These are phyloP conservation scores for Apiotrichum domesticum DNA, from an alignment of 1,284 basidiomycete species.

Conservation along the genomic window DNA sequence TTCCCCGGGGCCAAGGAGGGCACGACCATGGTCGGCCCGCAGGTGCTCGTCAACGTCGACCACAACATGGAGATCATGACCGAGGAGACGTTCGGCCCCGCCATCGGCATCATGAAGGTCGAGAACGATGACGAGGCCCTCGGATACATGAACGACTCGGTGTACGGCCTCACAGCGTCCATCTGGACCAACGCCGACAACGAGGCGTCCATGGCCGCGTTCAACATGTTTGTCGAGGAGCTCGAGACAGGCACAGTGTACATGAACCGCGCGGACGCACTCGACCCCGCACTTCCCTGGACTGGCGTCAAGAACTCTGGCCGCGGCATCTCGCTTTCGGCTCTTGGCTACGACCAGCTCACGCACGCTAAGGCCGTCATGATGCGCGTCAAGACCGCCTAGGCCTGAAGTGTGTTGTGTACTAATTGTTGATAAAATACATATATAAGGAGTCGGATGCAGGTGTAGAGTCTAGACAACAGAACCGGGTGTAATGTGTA, in stretches of 20 bases:
- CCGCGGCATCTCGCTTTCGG: constrained; percentile 78
- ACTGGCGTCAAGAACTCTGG: constrained; percentile 90
- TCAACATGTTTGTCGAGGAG: constrained; percentile 63
- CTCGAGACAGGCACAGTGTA: constrained; percentile 85
- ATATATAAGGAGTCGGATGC: not conserved
- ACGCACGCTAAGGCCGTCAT: constrained; percentile 19
- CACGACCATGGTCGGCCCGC: constrained; percentile 79
- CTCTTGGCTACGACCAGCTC: constrained; percentile 54
- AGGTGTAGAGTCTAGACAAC: not conserved
- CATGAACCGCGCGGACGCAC: constrained; percentile 80
- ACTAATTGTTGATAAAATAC: not conserved
- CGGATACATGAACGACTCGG: constrained; percentile 90
- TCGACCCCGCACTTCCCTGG: constrained; percentile 90
- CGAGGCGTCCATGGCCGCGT: constrained; percentile 56
- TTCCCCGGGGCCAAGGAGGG: constrained; percentile 66
- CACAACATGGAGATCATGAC: constrained; percentile 91
- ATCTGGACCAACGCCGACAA: constrained; percentile 75
- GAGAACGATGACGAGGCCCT: constrained; percentile 65
- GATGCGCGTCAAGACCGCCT: constrained; percentile 16
- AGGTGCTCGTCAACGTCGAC: constrained; percentile 78
- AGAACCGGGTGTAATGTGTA: not conserved
- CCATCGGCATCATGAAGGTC: constrained; percentile 84
- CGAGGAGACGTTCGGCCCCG: constrained; percentile 77
- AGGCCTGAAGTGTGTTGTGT: not conserved
- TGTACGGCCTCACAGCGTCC: constrained; percentile 86